Percentiles rank a stretch among this genome's conserved stretches.
Evolutionary conservation across 2,329 filamentous ascomycete species (phyloP).

Genomic region (Albophoma yamanashiensis): DNA sequence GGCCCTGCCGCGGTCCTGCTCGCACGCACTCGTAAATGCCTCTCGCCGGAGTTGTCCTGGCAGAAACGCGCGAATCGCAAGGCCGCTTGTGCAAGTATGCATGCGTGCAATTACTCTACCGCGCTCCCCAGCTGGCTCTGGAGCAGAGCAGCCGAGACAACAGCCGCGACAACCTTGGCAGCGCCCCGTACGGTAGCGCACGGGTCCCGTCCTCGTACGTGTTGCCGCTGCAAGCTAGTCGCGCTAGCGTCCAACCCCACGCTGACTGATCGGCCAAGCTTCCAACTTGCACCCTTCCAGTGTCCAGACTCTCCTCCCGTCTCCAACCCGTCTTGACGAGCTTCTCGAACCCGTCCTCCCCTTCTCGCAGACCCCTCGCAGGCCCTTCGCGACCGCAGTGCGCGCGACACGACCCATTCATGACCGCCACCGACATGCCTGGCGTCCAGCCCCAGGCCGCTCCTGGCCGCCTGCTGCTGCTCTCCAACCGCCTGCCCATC

Average conservation of each 20-base stretch:
- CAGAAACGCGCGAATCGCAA: neutral
- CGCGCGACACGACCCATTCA: neutral
- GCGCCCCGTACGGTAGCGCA: too few relatives aligned
- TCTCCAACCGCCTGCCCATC: slow-evolving; percentile 91
- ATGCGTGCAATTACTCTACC: too few relatives aligned
- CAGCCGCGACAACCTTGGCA: neutral
- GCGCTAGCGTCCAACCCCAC: neutral
- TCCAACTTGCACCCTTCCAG: neutral
- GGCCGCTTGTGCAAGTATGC: too few relatives aligned
- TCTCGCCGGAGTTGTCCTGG: too few relatives aligned
- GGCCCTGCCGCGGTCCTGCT: neutral
- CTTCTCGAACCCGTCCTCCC: neutral
- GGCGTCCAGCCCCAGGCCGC: slow-evolving; percentile 19
- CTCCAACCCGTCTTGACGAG: neutral
- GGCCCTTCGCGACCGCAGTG: neutral
- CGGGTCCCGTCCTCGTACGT: neutral
- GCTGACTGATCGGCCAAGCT: neutral
- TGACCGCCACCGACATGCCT: slow-evolving; percentile 16
- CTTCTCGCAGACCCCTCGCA: neutral
- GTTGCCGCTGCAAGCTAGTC: neutral
- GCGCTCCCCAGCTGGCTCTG: too few relatives aligned
- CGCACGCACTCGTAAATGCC: neutral
- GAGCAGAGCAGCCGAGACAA: too few relatives aligned
- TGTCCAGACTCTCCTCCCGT: neutral
- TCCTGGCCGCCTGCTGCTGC: slow-evolving; percentile 57